Conservation (phyloP, 2,329 filamentous ascomycete genomes). For the Penicillium sp. region DNA sequence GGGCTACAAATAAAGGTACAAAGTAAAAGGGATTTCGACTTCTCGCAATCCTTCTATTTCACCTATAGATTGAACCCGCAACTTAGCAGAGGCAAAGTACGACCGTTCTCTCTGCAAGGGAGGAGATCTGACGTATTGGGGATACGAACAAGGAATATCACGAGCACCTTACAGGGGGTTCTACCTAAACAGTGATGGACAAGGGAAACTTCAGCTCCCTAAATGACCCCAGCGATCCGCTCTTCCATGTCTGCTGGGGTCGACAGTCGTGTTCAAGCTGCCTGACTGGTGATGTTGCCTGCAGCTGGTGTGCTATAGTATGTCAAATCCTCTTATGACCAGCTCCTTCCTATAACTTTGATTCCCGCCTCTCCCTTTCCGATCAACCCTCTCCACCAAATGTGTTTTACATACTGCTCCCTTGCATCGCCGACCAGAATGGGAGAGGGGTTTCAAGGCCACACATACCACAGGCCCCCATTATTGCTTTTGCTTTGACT, state of each 20-base stretch:
- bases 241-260: constrained; percentile 36
- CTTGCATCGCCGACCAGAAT: constrained; percentile 9
- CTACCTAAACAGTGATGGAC: neutral
- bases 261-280: constrained; percentile 36
- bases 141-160: neutral
- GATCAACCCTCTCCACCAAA: neutral
- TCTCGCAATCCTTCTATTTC: neutral
- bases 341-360: neutral
- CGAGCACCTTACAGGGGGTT: constrained; percentile 8
- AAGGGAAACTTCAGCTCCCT: constrained; percentile 3
- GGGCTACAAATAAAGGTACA: neutral
- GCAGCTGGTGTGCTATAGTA: constrained; percentile 41
- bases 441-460: neutral
- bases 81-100: neutral
- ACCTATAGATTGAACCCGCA: constrained; percentile 4
- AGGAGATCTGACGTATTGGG: neutral
- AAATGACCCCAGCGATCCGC: constrained; percentile 18
- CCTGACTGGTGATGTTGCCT: constrained; percentile 29
- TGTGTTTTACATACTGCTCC: constrained; percentile 1
- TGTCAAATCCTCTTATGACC: constrained; percentile 8
- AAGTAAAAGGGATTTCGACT: neutral
- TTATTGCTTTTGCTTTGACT: neutral
- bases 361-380: neutral
- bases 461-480: neutral
- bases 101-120: neutral